Base-by-base conservation (phyloP, 78 protist genomes). In the Dictyostelium purpureum region DNA sequence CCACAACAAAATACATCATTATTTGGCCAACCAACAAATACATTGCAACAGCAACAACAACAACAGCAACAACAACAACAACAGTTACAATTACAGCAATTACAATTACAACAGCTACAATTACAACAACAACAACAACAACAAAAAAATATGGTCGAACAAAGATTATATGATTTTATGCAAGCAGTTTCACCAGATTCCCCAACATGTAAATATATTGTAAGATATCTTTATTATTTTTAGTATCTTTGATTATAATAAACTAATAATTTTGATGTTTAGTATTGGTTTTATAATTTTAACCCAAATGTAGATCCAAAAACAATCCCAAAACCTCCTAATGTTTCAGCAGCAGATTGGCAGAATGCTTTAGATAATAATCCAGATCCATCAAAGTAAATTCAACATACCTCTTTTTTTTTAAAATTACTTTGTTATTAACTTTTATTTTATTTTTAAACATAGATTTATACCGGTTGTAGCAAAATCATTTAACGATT, bases 231-330 rank as follows among this genome's bases (percentile, higher is more conserved):
- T 21, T 57, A 11, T 19, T 57, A 18, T 57, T n/a, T n/a, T n/a
- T n/a, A n/a, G n/a, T n/a, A n/a, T 7, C 1, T 40, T 16, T 42
- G 6, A n/a, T 63, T 26, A 35, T 26, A 16, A 24, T 14, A 2
- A 33, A 45, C 42, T 49, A 65, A 47, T 3, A 43, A 14, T 65
- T 7, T 21, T 35, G 19, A 42, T 35, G 1, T 18, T 33, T 37
- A 82, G 90, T 73, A 73, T 61, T 85, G 91, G 91, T 85, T 73
- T 59, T 85, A 73, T 59, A 85, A 85, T 49, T 85, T 54, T 82
- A 71, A 70, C 40, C 42, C 7, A 38, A 61, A 61, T 61, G 24
- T 85, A 12, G 65, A 85, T 73, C 79, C 81, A 51, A 85, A 73
- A 9, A 10, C 28, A 24, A 40, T 85, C 56, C 91, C 91, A 28